Percentiles rank a stretch among this genome's conserved stretches.
phyloP scores from a whole-genome alignment of 805 yeast species.

The Starmerella potacharoeniae region DNA sequence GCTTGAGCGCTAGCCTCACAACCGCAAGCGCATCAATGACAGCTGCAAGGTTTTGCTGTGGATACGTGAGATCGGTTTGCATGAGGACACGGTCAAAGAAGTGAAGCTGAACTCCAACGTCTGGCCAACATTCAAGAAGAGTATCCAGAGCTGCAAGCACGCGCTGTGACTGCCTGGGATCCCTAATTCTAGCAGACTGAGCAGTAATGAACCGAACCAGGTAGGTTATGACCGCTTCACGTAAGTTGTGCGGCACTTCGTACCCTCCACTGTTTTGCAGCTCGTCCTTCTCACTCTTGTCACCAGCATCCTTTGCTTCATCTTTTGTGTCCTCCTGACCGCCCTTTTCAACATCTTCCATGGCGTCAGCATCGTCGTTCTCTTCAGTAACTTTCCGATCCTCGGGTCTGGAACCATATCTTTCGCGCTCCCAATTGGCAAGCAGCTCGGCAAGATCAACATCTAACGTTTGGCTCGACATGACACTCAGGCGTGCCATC shows the following conservation, averaged over 20 bases:
- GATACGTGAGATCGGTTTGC: constrained; percentile 60
- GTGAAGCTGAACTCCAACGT: constrained; percentile 71
- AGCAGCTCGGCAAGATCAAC: constrained; percentile 82
- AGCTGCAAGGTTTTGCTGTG: constrained; percentile 46
- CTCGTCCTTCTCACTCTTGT: neutral
- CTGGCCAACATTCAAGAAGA: constrained; percentile 75
- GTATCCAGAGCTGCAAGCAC: constrained; percentile 70
- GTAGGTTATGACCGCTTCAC: constrained; percentile 85
- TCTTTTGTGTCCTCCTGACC: constrained; percentile 32
- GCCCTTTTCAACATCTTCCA: constrained; percentile 2
- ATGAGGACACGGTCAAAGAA: constrained; percentile 82
- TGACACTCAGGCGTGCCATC: constrained; percentile 75
- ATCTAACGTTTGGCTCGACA: constrained; percentile 75
- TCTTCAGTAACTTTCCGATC: constrained; percentile 7
- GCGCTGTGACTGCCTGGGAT: constrained; percentile 67
- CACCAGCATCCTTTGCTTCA: constrained; percentile 29
- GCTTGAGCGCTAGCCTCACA: constrained; percentile 66
- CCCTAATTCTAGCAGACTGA: constrained; percentile 53
- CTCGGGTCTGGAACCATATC: constrained; percentile 3
- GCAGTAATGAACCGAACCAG: constrained; percentile 80
- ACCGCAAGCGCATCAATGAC: constrained; percentile 89
- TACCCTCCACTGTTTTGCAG: constrained; percentile 25
- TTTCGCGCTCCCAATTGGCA: constrained; percentile 59
- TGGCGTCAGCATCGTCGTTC: constrained; percentile 14
- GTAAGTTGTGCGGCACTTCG: constrained; percentile 59